phyloP scores from a whole-genome alignment of 768 basidiomycete genomes.

The Suillus clintonianus region DNA sequence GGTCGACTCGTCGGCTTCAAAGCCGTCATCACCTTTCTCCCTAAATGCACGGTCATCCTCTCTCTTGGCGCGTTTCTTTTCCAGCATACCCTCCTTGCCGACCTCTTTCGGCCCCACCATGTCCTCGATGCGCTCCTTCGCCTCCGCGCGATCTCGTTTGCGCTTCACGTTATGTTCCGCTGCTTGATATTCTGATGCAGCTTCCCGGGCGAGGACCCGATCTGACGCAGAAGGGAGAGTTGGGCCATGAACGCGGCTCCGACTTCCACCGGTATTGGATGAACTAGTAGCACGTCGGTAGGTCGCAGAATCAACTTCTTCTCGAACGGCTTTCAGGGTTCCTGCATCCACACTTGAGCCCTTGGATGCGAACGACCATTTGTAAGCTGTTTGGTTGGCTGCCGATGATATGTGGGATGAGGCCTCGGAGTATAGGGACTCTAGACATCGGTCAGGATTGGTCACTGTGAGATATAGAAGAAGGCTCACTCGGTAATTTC shows the following conservation, averaged over 20 bases:
- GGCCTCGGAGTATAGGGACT: conserved; percentile 61
- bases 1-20: conserved; percentile 77
- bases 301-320: conserved; percentile 54
- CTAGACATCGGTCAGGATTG: conserved; percentile 30
- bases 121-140: conserved; percentile 73
- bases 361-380: conserved; percentile 84
- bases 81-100: conserved; percentile 82
- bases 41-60: conserved; percentile 72
- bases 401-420: conserved; percentile 56
- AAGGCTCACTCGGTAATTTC: conserved; percentile 56
- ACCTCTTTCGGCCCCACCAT: conserved; percentile 78
- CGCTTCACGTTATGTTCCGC: conserved; percentile 59
- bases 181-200: conserved; percentile 49
- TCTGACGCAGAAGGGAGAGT: conserved; percentile 71
- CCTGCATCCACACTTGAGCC: conserved; percentile 56
- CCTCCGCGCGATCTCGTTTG: conserved; percentile 66
- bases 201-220: conserved; percentile 68
- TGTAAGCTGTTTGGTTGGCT: conserved; percentile 77
- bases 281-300: conserved; percentile 25
- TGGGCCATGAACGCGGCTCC: conserved; percentile 61
- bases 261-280: conserved; percentile 17
- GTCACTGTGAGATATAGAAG: not conserved
- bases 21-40: conserved; percentile 72
- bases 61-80: conserved; percentile 78
- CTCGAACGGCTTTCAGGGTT: conserved; percentile 59